phyloP scores from a whole-genome alignment of 176 grass and related monocot species.

The Triticum monococcum region DNA sequence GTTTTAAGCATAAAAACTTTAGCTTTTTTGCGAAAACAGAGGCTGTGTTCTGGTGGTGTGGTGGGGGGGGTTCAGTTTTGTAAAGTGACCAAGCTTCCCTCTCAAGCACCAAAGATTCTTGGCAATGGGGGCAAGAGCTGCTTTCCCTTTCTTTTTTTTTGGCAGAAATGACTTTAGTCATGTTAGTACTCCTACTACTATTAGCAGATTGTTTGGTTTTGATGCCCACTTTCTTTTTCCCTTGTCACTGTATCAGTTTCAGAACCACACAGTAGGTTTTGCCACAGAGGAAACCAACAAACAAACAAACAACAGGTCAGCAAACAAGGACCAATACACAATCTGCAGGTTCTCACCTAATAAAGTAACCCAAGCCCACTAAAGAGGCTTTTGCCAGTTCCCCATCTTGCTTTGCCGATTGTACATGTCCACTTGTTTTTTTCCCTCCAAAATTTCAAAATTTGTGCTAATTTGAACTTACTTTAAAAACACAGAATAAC shows the following conservation, averaged over 20 bases:
- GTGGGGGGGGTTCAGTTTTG: slow-evolving; percentile 13
- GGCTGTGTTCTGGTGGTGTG: slow-evolving; percentile 42
- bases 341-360: background rate
- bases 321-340: background rate
- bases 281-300: slow-evolving; percentile 1
- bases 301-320: background rate
- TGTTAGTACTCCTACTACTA: background rate
- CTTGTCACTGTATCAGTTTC: slow-evolving; percentile 31
- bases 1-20: slow-evolving; percentile 60
- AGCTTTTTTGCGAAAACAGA: slow-evolving; percentile 52
- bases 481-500: background rate
- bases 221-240: slow-evolving; percentile 39
- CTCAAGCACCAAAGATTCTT: slow-evolving; percentile 59
- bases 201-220: slow-evolving; percentile 19
- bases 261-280: slow-evolving; percentile 23
- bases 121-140: slow-evolving; percentile 49
- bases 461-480: background rate
- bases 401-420: background rate
- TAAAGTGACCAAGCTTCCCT: slow-evolving; percentile 51
- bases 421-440: background rate
- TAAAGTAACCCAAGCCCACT: background rate
- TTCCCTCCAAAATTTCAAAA: background rate
- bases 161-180: slow-evolving; percentile 41
- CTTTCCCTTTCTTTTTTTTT: slow-evolving; percentile 19
- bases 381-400: background rate